A percentile compares a stretch with the other conserved stretches of the same genome.
phyloP scores from a whole-genome alignment of 163 green algal species.

The Scenedesmus sp. region DNA sequence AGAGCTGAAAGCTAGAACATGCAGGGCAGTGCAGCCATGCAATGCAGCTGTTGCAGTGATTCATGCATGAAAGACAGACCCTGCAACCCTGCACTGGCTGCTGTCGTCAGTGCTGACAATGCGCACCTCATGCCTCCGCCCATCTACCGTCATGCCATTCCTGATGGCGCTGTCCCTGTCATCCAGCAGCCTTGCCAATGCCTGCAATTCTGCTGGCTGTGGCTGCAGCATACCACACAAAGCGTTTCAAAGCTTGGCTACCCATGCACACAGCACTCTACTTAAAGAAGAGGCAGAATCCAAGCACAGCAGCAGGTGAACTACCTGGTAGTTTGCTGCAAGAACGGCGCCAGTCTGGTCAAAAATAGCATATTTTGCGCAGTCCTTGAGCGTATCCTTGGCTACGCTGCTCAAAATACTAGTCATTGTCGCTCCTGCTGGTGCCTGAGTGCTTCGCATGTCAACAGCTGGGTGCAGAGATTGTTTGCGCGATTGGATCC shows the following conservation, averaged over 20 bases:
- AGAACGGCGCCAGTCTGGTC: slow-evolving; percentile 56
- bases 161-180: slow-evolving; percentile 69
- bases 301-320: not conserved
- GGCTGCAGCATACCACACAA: slow-evolving; percentile 42
- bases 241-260: not conserved
- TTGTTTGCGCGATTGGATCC: not conserved
- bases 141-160: slow-evolving; percentile 65
- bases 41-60: not conserved
- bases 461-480: not conserved
- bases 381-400: slow-evolving; percentile 58
- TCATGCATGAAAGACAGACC: not conserved
- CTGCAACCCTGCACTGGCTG: not conserved
- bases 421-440: not conserved
- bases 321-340: slow-evolving; percentile 61
- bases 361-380: slow-evolving; percentile 55
- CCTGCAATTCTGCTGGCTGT: slow-evolving; percentile 61
- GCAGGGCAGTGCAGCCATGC: not conserved
- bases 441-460: not conserved
- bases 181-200: slow-evolving; percentile 56
- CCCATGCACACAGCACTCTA: not conserved
- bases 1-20: not conserved
- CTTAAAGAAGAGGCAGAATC: not conserved
- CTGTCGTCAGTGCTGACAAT: not conserved
- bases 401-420: slow-evolving; percentile 5
- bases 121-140: slow-evolving; percentile 70